A percentile compares a stretch with the other conserved stretches of the same genome.
These are phyloP conservation scores for Curvularia lunata DNA, from an alignment of 2,329 filamentous ascomycete species.

Conservation along the genomic window DNA sequence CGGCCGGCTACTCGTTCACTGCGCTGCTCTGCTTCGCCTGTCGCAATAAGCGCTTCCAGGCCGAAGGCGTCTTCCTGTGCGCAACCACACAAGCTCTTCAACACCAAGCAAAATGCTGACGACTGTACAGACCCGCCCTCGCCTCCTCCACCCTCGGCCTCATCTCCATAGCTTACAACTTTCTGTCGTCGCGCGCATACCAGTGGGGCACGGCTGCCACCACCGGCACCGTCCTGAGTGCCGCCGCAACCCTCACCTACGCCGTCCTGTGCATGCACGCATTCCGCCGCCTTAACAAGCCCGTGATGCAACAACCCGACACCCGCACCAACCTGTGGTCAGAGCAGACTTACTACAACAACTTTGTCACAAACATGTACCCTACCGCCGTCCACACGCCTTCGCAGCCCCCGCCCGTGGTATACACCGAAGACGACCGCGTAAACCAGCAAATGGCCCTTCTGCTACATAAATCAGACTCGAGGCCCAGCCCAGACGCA, in stretches of 20 bases:
- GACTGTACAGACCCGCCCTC: conserved; percentile 46
- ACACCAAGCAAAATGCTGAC: conserved; percentile 21
- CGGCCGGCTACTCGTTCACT: conserved; percentile 57
- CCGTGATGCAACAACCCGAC: conserved; percentile 26
- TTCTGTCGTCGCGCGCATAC: conserved; percentile 51
- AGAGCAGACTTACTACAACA: conserved; percentile 52
- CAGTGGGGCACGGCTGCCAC: conserved; percentile 54
- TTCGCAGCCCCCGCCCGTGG: conserved; percentile 30
- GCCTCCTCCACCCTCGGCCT: conserved; percentile 56
- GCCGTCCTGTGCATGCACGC: conserved; percentile 51
- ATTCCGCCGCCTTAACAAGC: conserved; percentile 50
- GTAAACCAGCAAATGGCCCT: conserved; percentile 60
- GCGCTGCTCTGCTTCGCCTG: conserved; percentile 56
- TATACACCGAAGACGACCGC: conserved; percentile 56
- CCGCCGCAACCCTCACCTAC: conserved; percentile 52
- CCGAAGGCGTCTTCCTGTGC: conserved; percentile 57
- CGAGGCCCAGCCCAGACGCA: conserved; percentile 42
- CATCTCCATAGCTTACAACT: conserved; percentile 57
- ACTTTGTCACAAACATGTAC: conserved; percentile 57
- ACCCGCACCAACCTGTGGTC: conserved; percentile 40
- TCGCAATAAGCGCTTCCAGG: conserved; percentile 55
- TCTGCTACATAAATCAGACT: conserved; percentile 50
- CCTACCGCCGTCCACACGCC: conserved; percentile 44
- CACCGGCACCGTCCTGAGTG: conserved; percentile 51
- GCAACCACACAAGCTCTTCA: conserved; percentile 6